Base-by-base conservation (phyloP, 257 asterid genomes). In the Thymus mandschuricus region DNA sequence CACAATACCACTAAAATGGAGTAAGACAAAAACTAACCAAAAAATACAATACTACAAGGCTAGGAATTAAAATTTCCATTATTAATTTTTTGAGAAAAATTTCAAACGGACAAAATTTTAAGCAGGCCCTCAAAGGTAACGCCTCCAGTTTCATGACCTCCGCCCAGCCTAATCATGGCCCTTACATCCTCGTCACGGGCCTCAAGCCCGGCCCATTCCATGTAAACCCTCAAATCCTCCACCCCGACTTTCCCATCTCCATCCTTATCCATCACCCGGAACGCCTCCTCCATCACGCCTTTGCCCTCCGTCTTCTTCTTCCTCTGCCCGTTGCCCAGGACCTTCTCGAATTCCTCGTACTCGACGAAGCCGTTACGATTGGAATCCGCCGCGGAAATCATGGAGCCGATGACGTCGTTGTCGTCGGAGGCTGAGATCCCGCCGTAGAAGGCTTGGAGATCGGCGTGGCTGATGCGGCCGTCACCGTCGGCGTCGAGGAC, bases 161-260 rank as follows among this genome's bases (percentile, higher is more conserved):
- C 94, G 0, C 81, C 97, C 80, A 94, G 69, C 30, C 66, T 74
- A 8, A 94, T 85, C 99, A 94, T 94, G 12, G 97, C 96, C 75
- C 63, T 73, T n/a, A 94, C 80, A 63, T 91, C 99, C 50, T 94
- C 99, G 43, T 94, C 97, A 0, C 62, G 38, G 11, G 85, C 90
- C 46, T 77, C 81, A 51, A 94, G 81, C 10, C 99, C 97, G 31
- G 95, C 97, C 87, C 78, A 81, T 3, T 10, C 66, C 33, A 91
- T 67, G 62, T 89, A 94, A 9, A 67, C 68, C 85, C 75, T 89
- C 75, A 94, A 68, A 75, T 94, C 99, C 1, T 84, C 87, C 30
- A 63, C 71, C 59, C 97, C 97, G 1, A 94, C 96, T 30, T 79
- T 85, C 8, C 99, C 97, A 74, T 94, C 99, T 64, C 97, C 97